phyloP scores from a whole-genome alignment of 495 filamentous ascomycete species.

The Lindgomyces ingoldianus region DNA sequence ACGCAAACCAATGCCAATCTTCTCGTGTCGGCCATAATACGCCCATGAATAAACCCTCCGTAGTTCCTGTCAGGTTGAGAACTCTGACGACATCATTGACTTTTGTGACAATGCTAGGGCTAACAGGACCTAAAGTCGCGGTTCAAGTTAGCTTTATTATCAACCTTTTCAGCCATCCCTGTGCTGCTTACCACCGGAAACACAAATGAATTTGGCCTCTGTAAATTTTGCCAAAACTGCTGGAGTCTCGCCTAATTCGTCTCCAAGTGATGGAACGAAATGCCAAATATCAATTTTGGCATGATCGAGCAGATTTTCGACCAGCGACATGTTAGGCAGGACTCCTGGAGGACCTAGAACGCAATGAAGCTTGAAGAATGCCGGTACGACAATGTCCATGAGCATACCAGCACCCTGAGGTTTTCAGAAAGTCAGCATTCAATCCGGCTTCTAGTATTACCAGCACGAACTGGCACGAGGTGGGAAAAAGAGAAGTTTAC shows the following conservation, averaged over 20 bases:
- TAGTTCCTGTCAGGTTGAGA: slow-evolving; percentile 3
- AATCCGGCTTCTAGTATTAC: neutral
- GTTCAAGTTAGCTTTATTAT: neutral
- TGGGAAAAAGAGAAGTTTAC: neutral
- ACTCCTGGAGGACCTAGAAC: neutral
- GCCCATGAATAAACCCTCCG: neutral
- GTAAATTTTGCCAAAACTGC: neutral
- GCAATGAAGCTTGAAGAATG: neutral
- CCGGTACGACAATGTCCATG: slow-evolving; percentile 1
- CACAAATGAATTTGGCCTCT: neutral
- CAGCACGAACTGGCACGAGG: neutral
- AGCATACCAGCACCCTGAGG: neutral
- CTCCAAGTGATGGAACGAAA: neutral
- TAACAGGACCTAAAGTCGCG: neutral
- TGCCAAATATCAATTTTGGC: slow-evolving; percentile 5
- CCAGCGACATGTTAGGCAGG: neutral
- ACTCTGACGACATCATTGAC: slow-evolving; percentile 5
- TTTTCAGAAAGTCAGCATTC: neutral
- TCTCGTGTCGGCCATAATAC: neutral
- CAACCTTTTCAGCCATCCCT: neutral
- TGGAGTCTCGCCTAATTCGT: slow-evolving; percentile 1
- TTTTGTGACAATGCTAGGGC: neutral
- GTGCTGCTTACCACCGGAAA: slow-evolving; percentile 2
- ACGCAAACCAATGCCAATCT: slow-evolving; percentile 8
- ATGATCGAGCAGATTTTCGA: neutral